Base-by-base conservation (phyloP, 352 stramenopile genomes). In the Phytophthora brassicae region DNA sequence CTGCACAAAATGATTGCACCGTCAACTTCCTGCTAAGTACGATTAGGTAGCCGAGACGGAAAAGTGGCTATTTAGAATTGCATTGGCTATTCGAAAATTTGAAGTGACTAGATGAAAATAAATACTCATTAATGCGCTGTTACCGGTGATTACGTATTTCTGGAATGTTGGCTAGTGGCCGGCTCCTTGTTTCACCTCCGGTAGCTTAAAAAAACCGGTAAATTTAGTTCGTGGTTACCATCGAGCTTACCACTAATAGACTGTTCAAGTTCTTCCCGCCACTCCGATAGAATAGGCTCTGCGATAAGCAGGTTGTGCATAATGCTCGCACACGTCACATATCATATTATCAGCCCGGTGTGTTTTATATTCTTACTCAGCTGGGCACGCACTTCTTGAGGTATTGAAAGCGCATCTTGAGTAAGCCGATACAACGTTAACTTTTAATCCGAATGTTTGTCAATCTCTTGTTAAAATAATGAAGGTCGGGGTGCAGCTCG, bases 301-400 rank as follows among this genome's bases (percentile, higher is more conserved):
- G 47, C 56, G 13, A 69, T 57, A 3, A 69, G 28, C n/a, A 66
- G 13, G 50, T 70, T 70, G 35, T 74, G 65, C 14, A 72, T 39
- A 45, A 68, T 68, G 19, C 39, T 44, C 24, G 38, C 49, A 43
- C 52, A 60, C 9, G 16, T 66, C 0, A 70, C 56, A 9, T 47
- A 60, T 6, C 33, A 22, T 20, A 74, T 66, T 4, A 66, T 28
- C 2, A 28, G 35, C 7, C 42, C 52, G 54, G 69, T 73, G 36
- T 59, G 38, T 12, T 46, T 53, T 23, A 46, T 57, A 19, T 29
- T 56, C 8, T 74, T 57, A 1, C 45, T 8, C 0, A 70, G 26
- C 2, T 41, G 2, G 13, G 56, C 46, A 3, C 60, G 43, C 4
- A 66, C 24, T 50, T 61, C 47, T 45, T 56, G 0, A 74, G 26